Evolutionary conservation across 257 asterid species (phyloP).

Genomic region (Jasminum sambac): DNA sequence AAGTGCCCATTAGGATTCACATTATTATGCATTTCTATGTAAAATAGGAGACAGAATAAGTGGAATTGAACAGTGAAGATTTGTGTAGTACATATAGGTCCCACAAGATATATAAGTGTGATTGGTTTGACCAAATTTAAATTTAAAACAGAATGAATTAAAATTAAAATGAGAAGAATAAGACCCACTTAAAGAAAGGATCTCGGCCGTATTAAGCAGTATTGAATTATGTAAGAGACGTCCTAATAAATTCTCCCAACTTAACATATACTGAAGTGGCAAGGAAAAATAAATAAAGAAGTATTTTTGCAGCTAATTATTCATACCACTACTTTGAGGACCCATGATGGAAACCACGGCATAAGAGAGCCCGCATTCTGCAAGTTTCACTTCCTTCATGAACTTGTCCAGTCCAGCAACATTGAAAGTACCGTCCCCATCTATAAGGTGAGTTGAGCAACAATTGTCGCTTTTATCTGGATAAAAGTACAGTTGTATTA

Average conservation of each 20-base stretch:
- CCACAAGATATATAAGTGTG: too few relatives aligned
- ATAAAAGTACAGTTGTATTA: constrained; percentile 23
- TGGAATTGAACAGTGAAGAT: too few relatives aligned
- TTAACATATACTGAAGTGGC: neutral
- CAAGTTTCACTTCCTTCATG: constrained; percentile 75
- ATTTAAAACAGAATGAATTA: too few relatives aligned
- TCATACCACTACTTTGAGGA: constrained; percentile 98
- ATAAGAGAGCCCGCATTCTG: constrained; percentile 95
- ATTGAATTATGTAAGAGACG: neutral
- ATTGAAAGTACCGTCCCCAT: constrained; percentile 88
- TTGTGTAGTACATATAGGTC: too few relatives aligned
- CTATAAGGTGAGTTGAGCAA: constrained; percentile 93
- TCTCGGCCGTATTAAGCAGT: neutral
- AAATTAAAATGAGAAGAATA: too few relatives aligned
- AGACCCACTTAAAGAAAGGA: neutral
- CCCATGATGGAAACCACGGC: constrained; percentile 99
- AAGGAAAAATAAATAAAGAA: neutral
- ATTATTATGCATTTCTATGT: too few relatives aligned
- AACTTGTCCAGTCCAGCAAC: constrained; percentile 69
- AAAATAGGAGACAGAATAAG: too few relatives aligned
- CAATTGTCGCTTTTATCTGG: constrained; percentile 47
- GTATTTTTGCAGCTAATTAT: neutral
- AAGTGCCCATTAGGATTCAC: too few relatives aligned
- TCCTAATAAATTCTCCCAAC: neutral
- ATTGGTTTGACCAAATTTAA: too few relatives aligned